Evolutionary conservation across 1,284 basidiomycete genomes (phyloP).

Genomic region (Thelephora terrestris): DNA sequence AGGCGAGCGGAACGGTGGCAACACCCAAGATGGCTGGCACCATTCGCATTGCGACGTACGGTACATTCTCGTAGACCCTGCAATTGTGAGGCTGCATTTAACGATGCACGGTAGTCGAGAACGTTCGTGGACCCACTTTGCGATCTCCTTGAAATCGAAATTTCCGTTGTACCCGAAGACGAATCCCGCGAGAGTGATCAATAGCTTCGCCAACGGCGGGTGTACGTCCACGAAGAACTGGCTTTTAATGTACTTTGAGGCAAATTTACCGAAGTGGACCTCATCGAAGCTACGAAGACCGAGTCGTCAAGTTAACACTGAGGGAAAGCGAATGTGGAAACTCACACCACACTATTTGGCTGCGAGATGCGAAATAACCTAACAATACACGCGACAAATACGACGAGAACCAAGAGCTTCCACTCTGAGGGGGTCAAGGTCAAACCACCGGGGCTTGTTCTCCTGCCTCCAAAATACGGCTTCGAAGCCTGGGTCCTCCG

Average conservation of each 20-base stretch:
- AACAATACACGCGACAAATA: slow-evolving; percentile 61
- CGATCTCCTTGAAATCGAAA: slow-evolving; percentile 97
- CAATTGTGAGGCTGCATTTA: slow-evolving; percentile 3
- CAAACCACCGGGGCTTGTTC: slow-evolving; percentile 50
- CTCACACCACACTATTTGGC: slow-evolving; percentile 86
- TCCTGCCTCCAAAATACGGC: slow-evolving; percentile 47
- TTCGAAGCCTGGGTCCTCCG: slow-evolving; percentile 58
- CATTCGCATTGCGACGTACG: slow-evolving; percentile 94
- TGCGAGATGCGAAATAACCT: slow-evolving; percentile 72
- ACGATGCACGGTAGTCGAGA: neutral
- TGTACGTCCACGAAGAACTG: slow-evolving; percentile 96
- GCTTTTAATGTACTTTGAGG: slow-evolving; percentile 84
- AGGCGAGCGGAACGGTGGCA: slow-evolving; percentile 82
- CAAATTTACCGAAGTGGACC: slow-evolving; percentile 95
- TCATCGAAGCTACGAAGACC: slow-evolving; percentile 73
- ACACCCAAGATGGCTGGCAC: slow-evolving; percentile 88
- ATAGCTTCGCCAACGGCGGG: slow-evolving; percentile 91
- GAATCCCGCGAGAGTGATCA: slow-evolving; percentile 88
- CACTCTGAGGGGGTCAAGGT: slow-evolving; percentile 59
- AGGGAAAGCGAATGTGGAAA: slow-evolving; percentile 12
- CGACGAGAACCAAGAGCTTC: slow-evolving; percentile 56
- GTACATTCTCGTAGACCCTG: slow-evolving; percentile 79
- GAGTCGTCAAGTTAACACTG: slow-evolving; percentile 1
- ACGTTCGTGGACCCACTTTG: slow-evolving; percentile 52
- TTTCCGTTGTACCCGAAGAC: slow-evolving; percentile 87